These are phyloP conservation scores for Plantago elongata DNA, from an alignment of 257 asterid species.

Conservation along the genomic window DNA sequence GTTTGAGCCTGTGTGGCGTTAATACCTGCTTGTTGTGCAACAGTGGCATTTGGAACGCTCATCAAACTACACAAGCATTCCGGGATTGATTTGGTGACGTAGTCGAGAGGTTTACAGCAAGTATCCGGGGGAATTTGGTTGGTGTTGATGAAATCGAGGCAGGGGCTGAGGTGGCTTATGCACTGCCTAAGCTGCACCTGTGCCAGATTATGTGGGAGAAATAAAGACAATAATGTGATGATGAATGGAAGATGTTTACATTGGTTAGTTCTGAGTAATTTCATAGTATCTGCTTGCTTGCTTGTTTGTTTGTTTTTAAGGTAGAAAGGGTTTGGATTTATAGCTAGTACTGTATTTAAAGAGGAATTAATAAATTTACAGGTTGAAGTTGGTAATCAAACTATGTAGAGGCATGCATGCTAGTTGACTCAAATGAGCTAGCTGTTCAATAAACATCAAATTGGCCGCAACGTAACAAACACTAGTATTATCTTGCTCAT, in stretches of 20 bases:
- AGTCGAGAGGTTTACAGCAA: constrained; percentile 57
- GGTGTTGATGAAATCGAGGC: constrained; percentile 43
- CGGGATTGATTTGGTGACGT: constrained; percentile 41
- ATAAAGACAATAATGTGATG: constrained; percentile 10
- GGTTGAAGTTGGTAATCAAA: no score
- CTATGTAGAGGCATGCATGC: no score
- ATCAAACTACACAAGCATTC: constrained; percentile 59
- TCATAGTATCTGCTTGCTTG: no score
- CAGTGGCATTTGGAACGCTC: constrained; percentile 29
- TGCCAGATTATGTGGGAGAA: constrained; percentile 5
- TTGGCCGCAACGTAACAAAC: no score
- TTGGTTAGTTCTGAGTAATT: no score
- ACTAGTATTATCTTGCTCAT: no score
- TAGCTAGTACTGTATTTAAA: no score
- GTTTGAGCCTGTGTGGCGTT: constrained; percentile 42
- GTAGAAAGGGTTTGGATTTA: no score
- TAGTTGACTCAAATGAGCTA: no score
- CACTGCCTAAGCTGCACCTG: constrained; percentile 27
- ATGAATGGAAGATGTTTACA: not conserved
- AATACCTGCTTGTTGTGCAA: constrained; percentile 29
- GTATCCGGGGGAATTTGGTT: constrained; percentile 39
- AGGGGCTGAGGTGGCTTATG: constrained; percentile 44
- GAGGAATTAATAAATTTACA: no score
- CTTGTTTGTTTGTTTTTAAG: no score
- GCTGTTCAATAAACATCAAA: no score